phyloP scores from a whole-genome alignment of 208 protist genomes.

The Phytomonas francai region DNA sequence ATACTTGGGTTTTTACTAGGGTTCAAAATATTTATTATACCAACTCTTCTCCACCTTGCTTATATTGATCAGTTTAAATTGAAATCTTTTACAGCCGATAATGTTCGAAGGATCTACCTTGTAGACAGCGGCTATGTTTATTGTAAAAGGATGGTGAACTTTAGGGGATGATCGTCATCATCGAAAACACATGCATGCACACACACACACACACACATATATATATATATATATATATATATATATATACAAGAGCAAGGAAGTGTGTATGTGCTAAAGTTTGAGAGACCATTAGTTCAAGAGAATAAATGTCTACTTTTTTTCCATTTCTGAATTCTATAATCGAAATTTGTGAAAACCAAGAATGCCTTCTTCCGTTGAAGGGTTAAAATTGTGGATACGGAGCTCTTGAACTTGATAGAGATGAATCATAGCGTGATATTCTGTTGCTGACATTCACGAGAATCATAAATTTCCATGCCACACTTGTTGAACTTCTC shows the following conservation, averaged over 20 bases:
- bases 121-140: no score
- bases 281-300: neutral
- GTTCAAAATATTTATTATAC: no score
- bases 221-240: neutral
- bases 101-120: no score
- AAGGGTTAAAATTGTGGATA: neutral
- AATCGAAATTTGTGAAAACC: neutral
- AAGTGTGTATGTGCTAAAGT: neutral
- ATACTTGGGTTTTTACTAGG: no score
- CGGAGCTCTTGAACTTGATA: neutral
- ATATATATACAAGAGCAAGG: neutral
- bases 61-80: no score
- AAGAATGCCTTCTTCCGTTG: neutral
- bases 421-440: neutral
- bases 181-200: no score
- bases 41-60: no score
- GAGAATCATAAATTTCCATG: neutral
- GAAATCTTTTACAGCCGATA: no score
- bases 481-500: no score
- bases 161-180: no score
- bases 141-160: no score
- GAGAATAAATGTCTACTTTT: neutral
- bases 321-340: neutral
- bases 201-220: no score
- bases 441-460: neutral